Evolutionary conservation across 352 stramenopile genomes (phyloP).

Genomic region (Phytophthora ohioensis): DNA sequence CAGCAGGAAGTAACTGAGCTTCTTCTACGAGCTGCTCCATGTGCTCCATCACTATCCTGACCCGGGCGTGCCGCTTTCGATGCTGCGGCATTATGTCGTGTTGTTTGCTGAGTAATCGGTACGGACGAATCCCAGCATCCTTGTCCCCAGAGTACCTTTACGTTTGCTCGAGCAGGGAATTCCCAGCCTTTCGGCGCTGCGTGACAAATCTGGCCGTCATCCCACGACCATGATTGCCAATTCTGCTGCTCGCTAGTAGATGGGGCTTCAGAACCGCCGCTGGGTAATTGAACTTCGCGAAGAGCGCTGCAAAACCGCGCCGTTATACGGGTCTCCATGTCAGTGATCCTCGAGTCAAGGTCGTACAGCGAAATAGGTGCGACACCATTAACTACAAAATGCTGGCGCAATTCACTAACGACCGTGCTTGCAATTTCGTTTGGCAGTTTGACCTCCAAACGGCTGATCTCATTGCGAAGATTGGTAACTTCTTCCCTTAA

Average conservation of each 20-base stretch:
- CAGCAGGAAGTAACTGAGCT: background rate
- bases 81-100: conserved; percentile 16
- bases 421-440: conserved; percentile 8
- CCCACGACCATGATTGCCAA: conserved; percentile 2
- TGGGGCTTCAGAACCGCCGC: background rate
- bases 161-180: conserved; percentile 5
- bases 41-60: conserved; percentile 11
- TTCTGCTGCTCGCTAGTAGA: background rate
- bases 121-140: conserved; percentile 7
- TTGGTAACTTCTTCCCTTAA: background rate
- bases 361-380: conserved; percentile 2
- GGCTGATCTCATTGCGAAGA: background rate
- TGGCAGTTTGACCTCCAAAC: background rate
- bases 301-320: too few species aligned
- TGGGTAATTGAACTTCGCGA: too few species aligned
- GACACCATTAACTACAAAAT: conserved; percentile 19
- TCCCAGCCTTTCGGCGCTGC: conserved; percentile 6
- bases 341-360: background rate
- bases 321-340: too few species aligned
- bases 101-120: conserved; percentile 6
- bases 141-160: conserved; percentile 3
- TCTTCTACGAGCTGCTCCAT: background rate
- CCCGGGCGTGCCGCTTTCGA: conserved; percentile 19
- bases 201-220: conserved; percentile 2
- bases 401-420: background rate